Evolutionary conservation across 2,329 filamentous ascomycete species (phyloP), one percentile per base, ranked within the genome.

Genomic region (Phialocephala sp.): DNA sequence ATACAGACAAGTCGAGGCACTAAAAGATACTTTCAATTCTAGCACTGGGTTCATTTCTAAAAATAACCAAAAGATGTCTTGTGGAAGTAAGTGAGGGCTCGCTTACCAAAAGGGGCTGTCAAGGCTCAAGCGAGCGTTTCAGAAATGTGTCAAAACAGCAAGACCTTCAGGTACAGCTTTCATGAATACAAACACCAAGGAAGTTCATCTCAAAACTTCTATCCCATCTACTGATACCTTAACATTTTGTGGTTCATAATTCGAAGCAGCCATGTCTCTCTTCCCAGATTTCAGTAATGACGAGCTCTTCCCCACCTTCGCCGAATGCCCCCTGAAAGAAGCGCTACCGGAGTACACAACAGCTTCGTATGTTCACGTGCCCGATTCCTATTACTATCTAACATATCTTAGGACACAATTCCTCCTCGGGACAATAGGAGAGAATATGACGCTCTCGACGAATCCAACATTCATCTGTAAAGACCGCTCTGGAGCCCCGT

Each of bases 391-490:
- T 15, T 18, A 35, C 1, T 37, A 22, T 36, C 22, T n/a, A 27
- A 24, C n/a, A 36, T 27, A 2, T 55, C 50, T 39, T 45, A 54
- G 50, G 22, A 54, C 61, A 35, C 59, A 66, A 22, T 72, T 68
- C 56, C 67, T 75, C 14, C 57, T 75, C 8, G 74, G 66, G 35
- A 73, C 72, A 2, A 70, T 75, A 56, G 62, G 59, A 35, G 68
- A 75, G 47, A 72, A 75, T 43, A 75, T 75, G 72, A 75, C 74
- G 3, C 64, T 75, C 8, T 72, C 69, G 4, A 68, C 69, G 1
- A 70, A 68, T 5, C 73, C 74, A 20, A 75, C 74, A 20, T 75
- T 73, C 59, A 74, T 75, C 14, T 69, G 69, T 60, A 68, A 65
- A 59, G 74, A 75, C 60, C 61, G 62, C 1, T 24, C 62, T 1